These are phyloP conservation scores for Epichloe uncinata DNA, from an alignment of 2,329 filamentous ascomycete species.

Conservation along the genomic window DNA sequence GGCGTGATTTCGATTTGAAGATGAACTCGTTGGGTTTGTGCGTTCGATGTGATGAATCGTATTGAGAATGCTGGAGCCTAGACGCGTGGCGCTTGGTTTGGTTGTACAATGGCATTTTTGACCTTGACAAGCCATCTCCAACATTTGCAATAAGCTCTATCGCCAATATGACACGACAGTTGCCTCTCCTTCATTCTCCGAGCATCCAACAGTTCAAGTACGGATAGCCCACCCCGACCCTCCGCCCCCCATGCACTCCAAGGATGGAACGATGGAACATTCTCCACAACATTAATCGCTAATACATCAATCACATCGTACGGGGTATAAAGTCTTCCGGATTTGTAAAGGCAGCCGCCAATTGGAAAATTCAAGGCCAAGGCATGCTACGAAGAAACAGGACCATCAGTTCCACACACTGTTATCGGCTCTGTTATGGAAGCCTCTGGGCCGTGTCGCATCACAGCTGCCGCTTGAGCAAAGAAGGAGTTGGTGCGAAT, in stretches of 20 bases:
- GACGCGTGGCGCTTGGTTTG: not conserved
- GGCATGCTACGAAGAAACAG: not conserved
- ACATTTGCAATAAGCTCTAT: not conserved
- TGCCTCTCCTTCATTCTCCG: not conserved
- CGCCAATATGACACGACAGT: not conserved
- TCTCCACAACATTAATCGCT: not conserved
- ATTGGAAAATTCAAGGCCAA: not conserved
- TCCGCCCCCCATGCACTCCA: too few species aligned
- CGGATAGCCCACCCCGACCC: too few species aligned
- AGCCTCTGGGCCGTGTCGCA: constrained; percentile 11
- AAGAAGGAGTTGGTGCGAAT: constrained; percentile 28
- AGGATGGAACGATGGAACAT: too few species aligned
- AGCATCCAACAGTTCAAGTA: too few species aligned
- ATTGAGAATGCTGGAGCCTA: not conserved
- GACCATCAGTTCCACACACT: constrained; percentile 5
- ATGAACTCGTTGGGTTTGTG: not conserved
- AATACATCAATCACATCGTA: constrained; percentile 1
- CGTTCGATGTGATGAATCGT: not conserved
- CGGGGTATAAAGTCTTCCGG: not conserved
- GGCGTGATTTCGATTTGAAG: not conserved
- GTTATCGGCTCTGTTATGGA: constrained; percentile 6
- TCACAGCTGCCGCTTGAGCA: constrained; percentile 19
- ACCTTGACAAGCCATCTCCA: too few species aligned
- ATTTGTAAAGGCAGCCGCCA: not conserved
- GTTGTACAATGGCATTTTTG: too few species aligned